These are phyloP conservation scores for Fusarium subglutinans DNA, from an alignment of 2,329 filamentous ascomycete genomes.

Conservation along the genomic window DNA sequence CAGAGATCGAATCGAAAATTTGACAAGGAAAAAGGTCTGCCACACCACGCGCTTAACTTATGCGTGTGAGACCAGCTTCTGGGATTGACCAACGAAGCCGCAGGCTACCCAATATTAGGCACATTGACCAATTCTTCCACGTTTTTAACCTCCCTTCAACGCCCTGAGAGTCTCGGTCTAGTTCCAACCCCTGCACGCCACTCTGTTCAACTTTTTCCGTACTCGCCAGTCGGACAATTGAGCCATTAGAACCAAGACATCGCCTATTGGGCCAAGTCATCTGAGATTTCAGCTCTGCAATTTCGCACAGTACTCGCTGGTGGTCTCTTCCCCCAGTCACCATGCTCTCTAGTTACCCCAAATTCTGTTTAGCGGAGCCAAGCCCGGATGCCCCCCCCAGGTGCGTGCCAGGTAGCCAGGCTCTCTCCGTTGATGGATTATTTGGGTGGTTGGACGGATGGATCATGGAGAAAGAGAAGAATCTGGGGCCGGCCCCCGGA, in stretches of 20 bases:
- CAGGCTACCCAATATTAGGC: neutral
- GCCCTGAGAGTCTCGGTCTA: conserved; percentile 18
- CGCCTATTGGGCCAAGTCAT: conserved; percentile 22
- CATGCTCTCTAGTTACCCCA: conserved; percentile 40
- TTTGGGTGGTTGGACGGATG: neutral
- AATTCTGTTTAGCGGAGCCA: conserved; percentile 40
- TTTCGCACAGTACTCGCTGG: conserved; percentile 37
- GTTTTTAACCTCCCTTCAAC: conserved; percentile 37
- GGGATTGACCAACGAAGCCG: conserved; percentile 28
- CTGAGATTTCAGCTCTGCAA: neutral
- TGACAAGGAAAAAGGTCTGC: conserved; percentile 19
- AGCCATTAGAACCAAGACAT: conserved; percentile 4
- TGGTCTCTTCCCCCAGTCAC: conserved; percentile 29
- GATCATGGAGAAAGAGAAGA: conserved; percentile 7
- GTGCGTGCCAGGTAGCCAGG: neutral
- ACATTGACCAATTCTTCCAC: conserved; percentile 33
- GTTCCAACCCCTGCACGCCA: conserved; percentile 35
- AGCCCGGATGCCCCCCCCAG: conserved; percentile 26
- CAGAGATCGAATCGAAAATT: conserved; percentile 19
- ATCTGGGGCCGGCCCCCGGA: conserved; percentile 34
- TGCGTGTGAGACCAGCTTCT: conserved; percentile 32
- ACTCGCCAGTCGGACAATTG: conserved; percentile 18
- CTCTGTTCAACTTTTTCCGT: conserved; percentile 21
- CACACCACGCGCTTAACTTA: conserved; percentile 28
- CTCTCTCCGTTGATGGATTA: conserved; percentile 1